Evolutionary conservation across 129 eudicot genomes (phyloP), one percentile per base, ranked within the genome.

Genomic region (Helianthus annuus): DNA sequence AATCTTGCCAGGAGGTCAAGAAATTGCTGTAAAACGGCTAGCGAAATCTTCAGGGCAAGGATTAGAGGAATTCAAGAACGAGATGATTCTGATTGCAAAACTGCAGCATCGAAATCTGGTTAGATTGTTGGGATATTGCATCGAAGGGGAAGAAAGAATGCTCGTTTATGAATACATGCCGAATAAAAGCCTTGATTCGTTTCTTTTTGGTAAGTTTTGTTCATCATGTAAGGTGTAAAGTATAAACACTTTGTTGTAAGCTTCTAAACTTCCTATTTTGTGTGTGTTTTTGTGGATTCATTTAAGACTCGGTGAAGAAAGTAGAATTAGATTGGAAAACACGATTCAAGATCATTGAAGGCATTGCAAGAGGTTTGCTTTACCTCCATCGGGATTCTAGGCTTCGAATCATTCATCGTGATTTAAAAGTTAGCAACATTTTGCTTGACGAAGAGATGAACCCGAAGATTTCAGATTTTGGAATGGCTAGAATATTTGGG

Each of bases 391-490:
- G 88, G 76, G 97, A 91, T 80, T 91, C 97, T 32, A 84, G 95
- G 70, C 89, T 86, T 32, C 71, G 87, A 36, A 91, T 91, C 48
- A 85, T 87, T 61, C 95, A 91, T 64, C 79, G 97, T 27, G 97
- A 90, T 79, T 63, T 90, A 10, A 90, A 90, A 79, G 89, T 80
- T 49, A 78, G 97, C 78, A 90, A 90, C 73, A 83, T 90, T 64
- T 75, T 90, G 77, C 78, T 91, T 44, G 95, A 87, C 74, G 92
- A 70, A 70, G 88, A 91, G 17, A 80, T 89, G 96, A 84, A 79
- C 76, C 98, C 98, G 2, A 93, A 93, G 77, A 93, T 93, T 73
- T 90, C 98, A 65, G 98, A 93, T 71, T 93, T 93, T 77, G 93
- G 93, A 53, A 79, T 84, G 87, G 93, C 93, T 13, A 82, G 88